Percentiles rank a stretch among this genome's conserved stretches.
These are phyloP conservation scores for Sphaerulina populicola DNA, from an alignment of 2,329 filamentous ascomycete genomes.

Conservation along the genomic window DNA sequence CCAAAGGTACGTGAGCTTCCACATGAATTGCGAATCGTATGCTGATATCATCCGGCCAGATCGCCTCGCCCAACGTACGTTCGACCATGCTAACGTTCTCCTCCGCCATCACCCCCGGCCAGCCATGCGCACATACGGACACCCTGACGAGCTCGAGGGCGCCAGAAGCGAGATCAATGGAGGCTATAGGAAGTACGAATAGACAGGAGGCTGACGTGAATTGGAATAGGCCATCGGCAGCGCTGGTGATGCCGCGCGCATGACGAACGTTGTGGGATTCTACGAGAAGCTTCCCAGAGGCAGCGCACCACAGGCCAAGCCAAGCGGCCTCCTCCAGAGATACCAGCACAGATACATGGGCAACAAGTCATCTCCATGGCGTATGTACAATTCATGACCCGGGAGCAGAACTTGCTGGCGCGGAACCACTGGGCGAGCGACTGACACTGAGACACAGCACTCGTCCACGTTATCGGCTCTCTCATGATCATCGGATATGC, in stretches of 20 bases:
- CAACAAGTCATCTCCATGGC: constrained; percentile 79
- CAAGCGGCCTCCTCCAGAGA: constrained; percentile 72
- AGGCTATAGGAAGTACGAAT: not conserved
- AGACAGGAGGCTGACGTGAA: constrained; percentile 18
- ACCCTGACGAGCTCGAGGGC: not conserved
- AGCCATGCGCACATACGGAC: not conserved
- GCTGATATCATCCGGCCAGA: constrained; percentile 42
- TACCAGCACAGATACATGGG: constrained; percentile 88
- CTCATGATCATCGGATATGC: constrained; percentile 80
- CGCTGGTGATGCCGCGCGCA: constrained; percentile 89
- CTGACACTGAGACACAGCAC: constrained; percentile 49
- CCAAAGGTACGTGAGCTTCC: constrained; percentile 68
- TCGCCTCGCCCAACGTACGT: constrained; percentile 78
- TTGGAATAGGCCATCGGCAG: constrained; percentile 75
- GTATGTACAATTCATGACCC: constrained; percentile 51
- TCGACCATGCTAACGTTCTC: not conserved
- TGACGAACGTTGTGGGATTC: constrained; percentile 97
- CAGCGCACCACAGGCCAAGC: constrained; percentile 71
- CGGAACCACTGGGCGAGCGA: not conserved
- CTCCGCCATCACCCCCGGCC: constrained; percentile 6
- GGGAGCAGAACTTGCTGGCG: not conserved
- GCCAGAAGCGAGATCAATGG: not conserved
- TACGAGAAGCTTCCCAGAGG: constrained; percentile 98
- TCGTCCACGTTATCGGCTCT: constrained; percentile 74
- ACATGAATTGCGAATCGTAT: constrained; percentile 25